Percentiles rank a stretch among this genome's conserved stretches.
Conservation (phyloP, 192 early-diverging fungal genomes). For the Spinellus fusiger region DNA sequence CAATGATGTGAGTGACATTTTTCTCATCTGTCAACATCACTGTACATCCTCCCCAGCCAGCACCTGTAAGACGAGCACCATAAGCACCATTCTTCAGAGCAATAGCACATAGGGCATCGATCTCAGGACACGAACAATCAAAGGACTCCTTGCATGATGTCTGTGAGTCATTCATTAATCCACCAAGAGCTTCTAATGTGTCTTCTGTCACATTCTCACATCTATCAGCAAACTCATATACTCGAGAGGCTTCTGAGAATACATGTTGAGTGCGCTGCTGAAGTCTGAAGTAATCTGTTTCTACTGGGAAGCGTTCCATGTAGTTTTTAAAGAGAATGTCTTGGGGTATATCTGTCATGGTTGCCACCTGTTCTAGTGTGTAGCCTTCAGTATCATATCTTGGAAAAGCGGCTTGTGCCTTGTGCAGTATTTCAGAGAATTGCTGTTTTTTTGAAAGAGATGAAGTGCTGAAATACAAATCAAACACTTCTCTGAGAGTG, state of each 20-base stretch:
- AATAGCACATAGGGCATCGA: constrained; percentile 70
- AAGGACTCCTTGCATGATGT: constrained; percentile 73
- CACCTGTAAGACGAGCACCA: constrained; percentile 86
- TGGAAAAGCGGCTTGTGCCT: constrained; percentile 27
- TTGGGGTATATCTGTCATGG: constrained; percentile 25
- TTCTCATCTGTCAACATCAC: constrained; percentile 70
- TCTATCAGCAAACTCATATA: constrained; percentile 60
- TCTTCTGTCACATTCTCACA: constrained; percentile 39
- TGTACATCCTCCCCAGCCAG: constrained; percentile 88
- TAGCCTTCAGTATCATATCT: constrained; percentile 38
- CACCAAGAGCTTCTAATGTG: constrained; percentile 56
- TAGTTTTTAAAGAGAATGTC: constrained; percentile 32
- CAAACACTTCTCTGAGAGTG: constrained; percentile 40
- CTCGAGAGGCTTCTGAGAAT: constrained; percentile 72
- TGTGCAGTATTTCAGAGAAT: constrained; percentile 17
- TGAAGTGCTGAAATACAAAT: constrained; percentile 37
- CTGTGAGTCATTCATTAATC: constrained; percentile 88
- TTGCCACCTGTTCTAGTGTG: constrained; percentile 33
- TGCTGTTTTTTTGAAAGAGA: constrained; percentile 14
- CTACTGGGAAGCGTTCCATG: constrained; percentile 40
- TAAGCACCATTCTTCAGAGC: constrained; percentile 62
- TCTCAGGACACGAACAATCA: constrained; percentile 78
- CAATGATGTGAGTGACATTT: constrained; percentile 55
- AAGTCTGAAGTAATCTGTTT: constrained; percentile 59
- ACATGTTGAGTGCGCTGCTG: constrained; percentile 80